Base-by-base conservation (phyloP, 805 yeast species). In the Candida sakaeoensis region DNA sequence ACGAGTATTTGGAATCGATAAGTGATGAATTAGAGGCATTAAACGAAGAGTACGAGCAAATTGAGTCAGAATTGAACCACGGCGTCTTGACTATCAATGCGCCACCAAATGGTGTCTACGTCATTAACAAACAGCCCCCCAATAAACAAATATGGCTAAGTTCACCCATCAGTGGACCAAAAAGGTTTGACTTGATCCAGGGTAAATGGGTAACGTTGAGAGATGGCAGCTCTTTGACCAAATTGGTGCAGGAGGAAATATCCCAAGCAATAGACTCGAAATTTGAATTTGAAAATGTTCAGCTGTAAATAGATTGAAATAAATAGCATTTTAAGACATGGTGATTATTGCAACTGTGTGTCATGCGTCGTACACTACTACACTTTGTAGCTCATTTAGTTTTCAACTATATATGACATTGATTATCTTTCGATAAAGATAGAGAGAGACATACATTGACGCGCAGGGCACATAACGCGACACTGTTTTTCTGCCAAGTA, bases 111-210 rank as follows among this genome's bases (percentile, higher is more conserved):
- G 98, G 97, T 1, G 76, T 90, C 0, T 93, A 93, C 57, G 95
- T 93, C 21, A 82, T 93, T 55, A 93, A 93, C 67, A 91, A 89
- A 56, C 98, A 93, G 63, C 99, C 99, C 1, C 97, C 99, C 3
- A 93, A 89, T 63, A 84, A 86, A 62, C 99, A 93, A 60, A 83
- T 93, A 22, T 93, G 99, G 99, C 72, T 91, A 39, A 79, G 95
- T 43, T 85, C 95, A 32, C 99, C 99, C 0, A 55, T 88, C 3
- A 84, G 95, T 6, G 99, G 99, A 0, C 99, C 99, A 5, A 88
- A 89, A 55, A 53, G 73, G 41, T 63, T 56, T 44, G 98, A 93
- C 58, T 77, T 75, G 46, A 70, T 84, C 31, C 73, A 77, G 30
- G 85, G 85, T 3, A 66, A 71, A 41, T 93, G 99, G 99, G 63